These are phyloP conservation scores for Fraxinus angustifolia DNA, from an alignment of 305 asterid species.

Conservation along the genomic window DNA sequence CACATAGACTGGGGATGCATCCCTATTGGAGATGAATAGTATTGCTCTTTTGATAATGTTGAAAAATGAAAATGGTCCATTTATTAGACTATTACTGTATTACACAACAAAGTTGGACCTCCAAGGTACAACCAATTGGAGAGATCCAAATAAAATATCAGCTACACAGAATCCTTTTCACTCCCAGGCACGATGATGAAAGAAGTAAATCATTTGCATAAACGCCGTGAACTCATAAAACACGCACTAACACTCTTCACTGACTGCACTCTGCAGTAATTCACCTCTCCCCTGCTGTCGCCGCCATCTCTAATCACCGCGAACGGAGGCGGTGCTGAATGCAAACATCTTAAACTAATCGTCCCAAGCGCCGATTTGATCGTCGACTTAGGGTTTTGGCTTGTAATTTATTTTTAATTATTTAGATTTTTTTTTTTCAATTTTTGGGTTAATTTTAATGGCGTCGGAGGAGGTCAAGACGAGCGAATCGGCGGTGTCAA, in stretches of 20 bases:
- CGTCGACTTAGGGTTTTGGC: background rate
- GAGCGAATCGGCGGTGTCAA: slow-evolving; percentile 33
- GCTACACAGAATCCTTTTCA: background rate
- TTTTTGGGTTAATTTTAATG: slow-evolving; percentile 14
- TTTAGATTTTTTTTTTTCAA: background rate
- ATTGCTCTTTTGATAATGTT: no score
- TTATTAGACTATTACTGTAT: no score
- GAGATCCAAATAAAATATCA: background rate
- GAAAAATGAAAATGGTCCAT: background rate
- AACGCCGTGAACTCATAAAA: background rate
- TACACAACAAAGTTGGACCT: background rate
- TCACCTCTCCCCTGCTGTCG: background rate
- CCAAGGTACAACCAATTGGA: background rate
- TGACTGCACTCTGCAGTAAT: background rate
- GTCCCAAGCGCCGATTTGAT: background rate
- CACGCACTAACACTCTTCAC: background rate
- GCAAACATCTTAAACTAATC: background rate
- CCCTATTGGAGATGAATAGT: no score
- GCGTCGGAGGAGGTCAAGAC: slow-evolving; percentile 44
- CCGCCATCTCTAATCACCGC: background rate
- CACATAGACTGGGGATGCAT: no score
- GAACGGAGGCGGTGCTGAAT: background rate
- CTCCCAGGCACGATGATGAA: background rate
- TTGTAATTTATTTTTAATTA: background rate
- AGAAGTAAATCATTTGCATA: background rate